Conservation (phyloP, 257 asterid genomes). For the Penstemon eatonii region DNA sequence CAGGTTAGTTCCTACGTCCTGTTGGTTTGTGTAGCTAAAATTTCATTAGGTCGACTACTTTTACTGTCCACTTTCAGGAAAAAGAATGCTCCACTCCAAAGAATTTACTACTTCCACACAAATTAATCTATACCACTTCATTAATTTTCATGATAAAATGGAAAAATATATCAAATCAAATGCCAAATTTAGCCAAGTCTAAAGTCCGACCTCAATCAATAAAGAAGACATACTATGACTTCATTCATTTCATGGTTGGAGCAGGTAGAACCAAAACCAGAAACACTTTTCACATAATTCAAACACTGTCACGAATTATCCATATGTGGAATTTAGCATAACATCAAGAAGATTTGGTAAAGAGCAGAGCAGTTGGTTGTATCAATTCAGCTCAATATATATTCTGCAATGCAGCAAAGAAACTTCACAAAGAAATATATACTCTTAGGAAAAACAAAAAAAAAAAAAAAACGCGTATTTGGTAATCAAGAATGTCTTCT, state of each 20-base stretch:
- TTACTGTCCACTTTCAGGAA: neutral
- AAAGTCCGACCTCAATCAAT: neutral
- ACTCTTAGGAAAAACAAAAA: neutral
- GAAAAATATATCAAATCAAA: neutral
- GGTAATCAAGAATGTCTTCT: constrained; percentile 42
- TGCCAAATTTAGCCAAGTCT: constrained; percentile 15
- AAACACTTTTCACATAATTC: constrained; percentile 36
- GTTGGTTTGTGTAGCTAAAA: neutral
- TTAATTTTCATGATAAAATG: constrained; percentile 1
- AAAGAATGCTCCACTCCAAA: neutral
- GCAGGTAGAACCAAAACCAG: constrained; percentile 73
- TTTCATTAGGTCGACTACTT: neutral
- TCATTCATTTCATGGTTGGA: constrained; percentile 37
- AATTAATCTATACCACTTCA: neutral
- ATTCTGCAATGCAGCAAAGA: constrained; percentile 8
- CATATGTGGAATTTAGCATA: constrained; percentile 20
- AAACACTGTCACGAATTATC: constrained; percentile 33
- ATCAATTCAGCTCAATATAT: constrained; percentile 32
- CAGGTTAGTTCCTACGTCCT: no score
- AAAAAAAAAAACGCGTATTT: neutral
- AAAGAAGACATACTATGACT: constrained; percentile 28
- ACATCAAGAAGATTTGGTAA: constrained; percentile 51
- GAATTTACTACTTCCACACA: constrained; percentile 1
- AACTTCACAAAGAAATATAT: constrained; percentile 15
- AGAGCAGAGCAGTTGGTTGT: constrained; percentile 47